Base-by-base conservation (phyloP, 2,329 filamentous ascomycete genomes). In the Penicillium hesseltinei region DNA sequence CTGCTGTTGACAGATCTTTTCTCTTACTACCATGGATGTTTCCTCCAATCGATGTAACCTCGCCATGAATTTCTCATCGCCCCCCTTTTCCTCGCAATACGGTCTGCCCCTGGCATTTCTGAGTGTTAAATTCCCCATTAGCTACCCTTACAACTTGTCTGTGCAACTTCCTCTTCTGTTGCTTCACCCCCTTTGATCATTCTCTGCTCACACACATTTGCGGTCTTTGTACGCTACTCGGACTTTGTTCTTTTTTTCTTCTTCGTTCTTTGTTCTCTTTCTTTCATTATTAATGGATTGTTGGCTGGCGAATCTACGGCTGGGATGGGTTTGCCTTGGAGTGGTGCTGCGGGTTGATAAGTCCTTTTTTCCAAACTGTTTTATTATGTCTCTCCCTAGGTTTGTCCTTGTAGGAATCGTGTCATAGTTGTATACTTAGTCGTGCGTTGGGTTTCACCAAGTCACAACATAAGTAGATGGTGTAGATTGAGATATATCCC, bases 271-370 rank as follows among this genome's bases (percentile, higher is more conserved):
- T 60, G 11, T 33, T 35, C 33, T 62, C 54, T 27, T 25, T 61
- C 56, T 56, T 65, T 62, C 66, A 68, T 69, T 59, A 48, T 69
- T 66, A 67, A 61, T 57, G 63, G 63, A 61, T 36, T 35, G 45
- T 64, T 63, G 65, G 61, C 60, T 61, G 70, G 69, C 69, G 69
- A 71, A 63, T 63, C 55, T 66, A 62, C 48, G 66, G 68, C 56
- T 67, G 64, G 70, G 62, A 59, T 66, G 65, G 66, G 58, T 67
- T 66, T 60, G 40, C 62, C 58, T 56, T 60, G 61, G 54, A 58
- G 62, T 60, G 62, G 63, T 66, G 59, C 69, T 61, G 57, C 50
- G 59, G 65, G 57, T 60, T 64, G 68, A 63, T 66, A 60, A 58
- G 61, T 36, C 43, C 10, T 13, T 45, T 39, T 38, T 31, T 23